These are phyloP conservation scores for Chalciporus piperatus DNA, from an alignment of 768 basidiomycete genomes.

Conservation along the genomic window DNA sequence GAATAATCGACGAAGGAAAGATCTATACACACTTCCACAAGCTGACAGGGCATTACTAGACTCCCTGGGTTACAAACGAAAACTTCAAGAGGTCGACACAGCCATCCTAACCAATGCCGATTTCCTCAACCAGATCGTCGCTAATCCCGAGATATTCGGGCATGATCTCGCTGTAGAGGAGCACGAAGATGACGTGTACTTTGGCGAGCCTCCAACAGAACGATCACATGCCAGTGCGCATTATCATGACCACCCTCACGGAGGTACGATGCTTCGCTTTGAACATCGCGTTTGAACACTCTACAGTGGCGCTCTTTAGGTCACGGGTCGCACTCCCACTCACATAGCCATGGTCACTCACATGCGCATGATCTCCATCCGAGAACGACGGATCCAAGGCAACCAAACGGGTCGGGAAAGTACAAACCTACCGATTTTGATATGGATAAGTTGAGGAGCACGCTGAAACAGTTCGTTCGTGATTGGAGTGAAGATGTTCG, in stretches of 20 bases:
- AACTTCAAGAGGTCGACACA: slow-evolving; percentile 75
- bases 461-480: slow-evolving; percentile 87
- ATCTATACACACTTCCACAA: slow-evolving; percentile 65
- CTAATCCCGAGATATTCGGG: slow-evolving; percentile 79
- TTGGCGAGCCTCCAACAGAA: neutral
- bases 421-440: slow-evolving; percentile 66
- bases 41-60: slow-evolving; percentile 70
- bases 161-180: slow-evolving; percentile 34
- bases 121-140: slow-evolving; percentile 72
- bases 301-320: slow-evolving; percentile 11
- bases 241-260: neutral
- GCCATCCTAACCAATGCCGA: slow-evolving; percentile 79
- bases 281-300: slow-evolving; percentile 17
- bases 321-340: slow-evolving; percentile 23
- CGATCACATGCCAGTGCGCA: neutral
- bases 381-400: slow-evolving; percentile 12
- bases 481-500: slow-evolving; percentile 88
- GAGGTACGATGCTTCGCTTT: slow-evolving; percentile 23
- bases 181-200: slow-evolving; percentile 16
- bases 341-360: slow-evolving; percentile 36
- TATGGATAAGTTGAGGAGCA: slow-evolving; percentile 90
- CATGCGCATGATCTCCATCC: slow-evolving; percentile 23
- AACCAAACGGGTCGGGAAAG: slow-evolving; percentile 8
- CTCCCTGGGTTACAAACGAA: slow-evolving; percentile 69
- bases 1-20: slow-evolving; percentile 71